Base-by-base conservation (phyloP, 2,329 filamentous ascomycete genomes). In the Trichoderma polysporum region DNA sequence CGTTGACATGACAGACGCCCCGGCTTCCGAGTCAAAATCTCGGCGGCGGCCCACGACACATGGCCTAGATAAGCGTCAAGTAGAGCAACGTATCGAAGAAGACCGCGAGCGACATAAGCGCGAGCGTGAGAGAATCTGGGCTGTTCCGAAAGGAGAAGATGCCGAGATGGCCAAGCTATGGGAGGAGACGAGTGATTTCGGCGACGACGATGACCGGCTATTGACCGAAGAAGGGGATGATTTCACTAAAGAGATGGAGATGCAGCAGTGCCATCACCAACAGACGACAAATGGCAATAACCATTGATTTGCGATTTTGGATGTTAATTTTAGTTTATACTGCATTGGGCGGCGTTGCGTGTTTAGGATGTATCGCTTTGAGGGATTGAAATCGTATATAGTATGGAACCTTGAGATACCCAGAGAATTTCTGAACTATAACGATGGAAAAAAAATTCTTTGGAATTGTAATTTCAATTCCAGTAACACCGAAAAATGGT, bases 31-130 rank as follows among this genome's bases (percentile, higher is more conserved):
- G 68, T 77, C 78, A 0, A 79, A 75, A 68, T 73, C 75, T 17
- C 72, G 73, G 12, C 78, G 72, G 68, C 75, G 73, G 67, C 74
- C 70, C 53, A 75, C 70, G 67, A 73, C 76, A 5, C 78, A 80
- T 31, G 77, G 80, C 17, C 77, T 95, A 60, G 92, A 97, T 74
- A 95, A 94, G 79, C 86, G 91, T 66, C 92, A 97, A 79, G 91
- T 97, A 62, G 94, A 98, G 80, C 94, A 98, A 81, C 85, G 95
- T 47, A 97, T 99, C 70, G 96, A 99, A 73, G 96, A 99, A 79
- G 95, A 99, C 78, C 85, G 95, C 3, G 95, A 99, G 78, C 84
- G 95, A 50, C 96, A 99, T 78, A 99, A 99, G 83, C 84, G 94
- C 50, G 82, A 94, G 74, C 83, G 95, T 25, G 95, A 99, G 80